Conservation (phyloP, 2,329 filamentous ascomycete species). For the Verruconis gallopava region DNA sequence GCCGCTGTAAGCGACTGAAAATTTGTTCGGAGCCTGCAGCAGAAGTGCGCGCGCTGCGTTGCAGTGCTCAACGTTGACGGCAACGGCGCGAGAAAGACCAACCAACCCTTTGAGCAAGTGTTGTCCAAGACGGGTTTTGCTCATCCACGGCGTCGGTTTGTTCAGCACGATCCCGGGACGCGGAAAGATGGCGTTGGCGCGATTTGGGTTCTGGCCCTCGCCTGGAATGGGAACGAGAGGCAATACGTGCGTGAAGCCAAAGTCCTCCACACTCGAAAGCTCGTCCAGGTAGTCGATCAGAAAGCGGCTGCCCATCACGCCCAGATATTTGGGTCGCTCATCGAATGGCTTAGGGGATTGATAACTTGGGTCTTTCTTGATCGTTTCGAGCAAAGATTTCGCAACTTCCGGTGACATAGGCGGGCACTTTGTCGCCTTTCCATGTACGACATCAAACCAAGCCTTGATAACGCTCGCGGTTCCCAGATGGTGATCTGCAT, state of each 20-base stretch:
- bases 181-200: background rate
- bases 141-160: background rate
- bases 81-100: slow-evolving; percentile 54
- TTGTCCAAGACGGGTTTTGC: background rate
- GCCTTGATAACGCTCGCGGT: slow-evolving; percentile 67
- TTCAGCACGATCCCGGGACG: background rate
- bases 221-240: slow-evolving; percentile 24
- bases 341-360: slow-evolving; percentile 5
- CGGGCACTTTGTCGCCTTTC: slow-evolving; percentile 18
- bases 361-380: slow-evolving; percentile 3
- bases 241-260: slow-evolving; percentile 50
- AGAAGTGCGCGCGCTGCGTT: slow-evolving; percentile 61
- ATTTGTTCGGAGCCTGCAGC: slow-evolving; percentile 55
- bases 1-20: slow-evolving; percentile 86
- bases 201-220: background rate
- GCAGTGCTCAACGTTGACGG: slow-evolving; percentile 65
- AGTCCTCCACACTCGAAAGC: slow-evolving; percentile 65
- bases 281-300: slow-evolving; percentile 72
- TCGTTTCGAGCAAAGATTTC: background rate
- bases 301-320: slow-evolving; percentile 53
- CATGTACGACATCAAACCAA: slow-evolving; percentile 53
- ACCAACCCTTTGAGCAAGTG: slow-evolving; percentile 24
- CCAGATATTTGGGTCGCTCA: slow-evolving; percentile 30
- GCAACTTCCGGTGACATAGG: background rate
- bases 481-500: slow-evolving; percentile 92